These are phyloP conservation scores for Mallotus nudiflorus DNA, from an alignment of 345 rosid species.

Conservation along the genomic window DNA sequence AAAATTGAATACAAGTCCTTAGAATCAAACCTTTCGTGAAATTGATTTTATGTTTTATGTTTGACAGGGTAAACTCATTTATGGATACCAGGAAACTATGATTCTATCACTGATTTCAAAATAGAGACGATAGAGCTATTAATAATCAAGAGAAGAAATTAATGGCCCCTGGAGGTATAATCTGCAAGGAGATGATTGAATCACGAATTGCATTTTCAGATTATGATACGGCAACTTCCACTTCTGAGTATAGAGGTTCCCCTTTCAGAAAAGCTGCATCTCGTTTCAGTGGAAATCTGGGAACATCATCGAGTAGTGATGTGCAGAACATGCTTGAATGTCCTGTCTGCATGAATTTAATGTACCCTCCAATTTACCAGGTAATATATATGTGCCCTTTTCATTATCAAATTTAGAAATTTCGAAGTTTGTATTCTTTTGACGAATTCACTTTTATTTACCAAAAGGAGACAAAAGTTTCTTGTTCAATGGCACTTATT, in stretches of 20 bases:
- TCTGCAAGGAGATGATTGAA: conserved; percentile 50
- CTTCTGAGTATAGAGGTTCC: conserved; percentile 42
- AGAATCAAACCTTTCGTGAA: neutral
- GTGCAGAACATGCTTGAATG: conserved; percentile 86
- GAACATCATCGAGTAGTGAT: conserved; percentile 53
- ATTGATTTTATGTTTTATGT: conserved; percentile 10
- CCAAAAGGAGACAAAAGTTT: too few relatives aligned
- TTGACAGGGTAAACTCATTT: conserved; percentile 12
- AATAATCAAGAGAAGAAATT: conserved; percentile 17
- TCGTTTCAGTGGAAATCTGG: conserved; percentile 45
- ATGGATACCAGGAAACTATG: conserved; percentile 7
- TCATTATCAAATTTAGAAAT: neutral
- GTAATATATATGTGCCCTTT: conserved; percentile 43
- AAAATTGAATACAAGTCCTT: neutral
- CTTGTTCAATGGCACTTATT: too few relatives aligned
- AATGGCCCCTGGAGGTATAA: conserved; percentile 64
- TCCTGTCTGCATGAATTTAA: conserved; percentile 66
- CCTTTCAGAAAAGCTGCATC: conserved; percentile 44
- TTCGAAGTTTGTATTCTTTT: too few relatives aligned
- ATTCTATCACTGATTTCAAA: conserved; percentile 1
- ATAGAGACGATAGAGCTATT: conserved; percentile 10
- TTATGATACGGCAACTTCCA: conserved; percentile 47
- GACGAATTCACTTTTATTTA: too few relatives aligned
- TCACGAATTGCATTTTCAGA: conserved; percentile 44
- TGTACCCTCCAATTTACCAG: conserved; percentile 92